These are phyloP conservation scores for Rhynchospora tenuis DNA, from an alignment of 176 grass and related monocot species.

Conservation along the genomic window DNA sequence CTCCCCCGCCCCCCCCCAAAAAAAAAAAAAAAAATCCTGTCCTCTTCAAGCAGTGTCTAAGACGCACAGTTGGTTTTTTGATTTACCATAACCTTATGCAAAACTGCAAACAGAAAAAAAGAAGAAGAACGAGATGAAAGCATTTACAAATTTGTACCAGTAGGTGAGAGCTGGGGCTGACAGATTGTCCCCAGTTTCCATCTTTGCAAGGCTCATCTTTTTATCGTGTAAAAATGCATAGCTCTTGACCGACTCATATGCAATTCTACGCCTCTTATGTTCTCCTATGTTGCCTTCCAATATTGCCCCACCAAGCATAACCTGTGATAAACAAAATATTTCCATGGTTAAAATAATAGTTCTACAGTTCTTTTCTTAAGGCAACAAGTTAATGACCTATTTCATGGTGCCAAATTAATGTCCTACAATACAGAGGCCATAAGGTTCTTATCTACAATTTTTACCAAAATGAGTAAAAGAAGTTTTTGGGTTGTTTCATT, in stretches of 20 bases:
- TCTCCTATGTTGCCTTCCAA: conserved; percentile 49
- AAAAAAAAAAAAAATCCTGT: background rate
- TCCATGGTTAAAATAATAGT: background rate
- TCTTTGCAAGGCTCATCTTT: conserved; percentile 63
- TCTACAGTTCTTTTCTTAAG: background rate
- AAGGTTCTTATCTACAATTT: background rate
- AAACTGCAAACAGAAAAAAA: background rate
- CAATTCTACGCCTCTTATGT: conserved; percentile 66
- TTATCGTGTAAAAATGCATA: conserved; percentile 71
- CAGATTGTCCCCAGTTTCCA: conserved; percentile 35
- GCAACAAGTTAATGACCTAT: too few relatives aligned
- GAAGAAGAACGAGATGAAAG: background rate
- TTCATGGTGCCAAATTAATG: background rate
- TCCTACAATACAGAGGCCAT: background rate
- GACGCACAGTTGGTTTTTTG: background rate
- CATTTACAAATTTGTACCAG: conserved; percentile 36
- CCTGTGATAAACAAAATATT: background rate
- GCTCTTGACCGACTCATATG: conserved; percentile 66
- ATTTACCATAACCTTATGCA: background rate
- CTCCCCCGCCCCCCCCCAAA: background rate
- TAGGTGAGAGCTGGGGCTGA: conserved; percentile 51
- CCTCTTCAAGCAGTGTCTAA: too few relatives aligned
- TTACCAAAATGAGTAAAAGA: background rate
- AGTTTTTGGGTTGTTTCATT: background rate
- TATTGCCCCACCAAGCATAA: conserved; percentile 41